A percentile compares a stretch with the other conserved stretches of the same genome.
Evolutionary conservation across 768 basidiomycete genomes (phyloP).

Genomic region (Cyclocybe cylindracea): DNA sequence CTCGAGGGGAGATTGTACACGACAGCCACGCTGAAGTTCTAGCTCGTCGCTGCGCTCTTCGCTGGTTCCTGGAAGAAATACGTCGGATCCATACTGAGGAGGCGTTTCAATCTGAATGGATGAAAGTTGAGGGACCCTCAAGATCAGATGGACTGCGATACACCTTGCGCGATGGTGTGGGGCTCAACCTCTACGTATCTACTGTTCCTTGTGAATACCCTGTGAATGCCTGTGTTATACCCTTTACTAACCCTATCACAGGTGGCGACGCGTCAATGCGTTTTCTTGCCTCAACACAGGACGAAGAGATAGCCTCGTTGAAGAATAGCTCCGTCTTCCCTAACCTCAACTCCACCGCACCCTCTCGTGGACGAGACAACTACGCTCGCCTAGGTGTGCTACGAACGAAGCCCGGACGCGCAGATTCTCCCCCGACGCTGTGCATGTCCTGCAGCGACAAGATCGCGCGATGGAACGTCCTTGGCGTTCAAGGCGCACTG

Average conservation of each 20-base stretch:
- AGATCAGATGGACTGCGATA: slow-evolving; percentile 39
- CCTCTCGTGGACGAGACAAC: slow-evolving; percentile 78
- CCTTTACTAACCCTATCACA: slow-evolving; percentile 28
- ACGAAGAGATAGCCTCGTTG: slow-evolving; percentile 66
- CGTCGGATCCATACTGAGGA: slow-evolving; percentile 28
- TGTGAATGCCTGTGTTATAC: neutral
- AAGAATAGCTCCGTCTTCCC: slow-evolving; percentile 51
- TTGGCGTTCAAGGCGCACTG: slow-evolving; percentile 87
- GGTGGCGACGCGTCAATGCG: slow-evolving; percentile 91
- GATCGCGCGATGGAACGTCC: slow-evolving; percentile 81
- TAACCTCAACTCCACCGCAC: slow-evolving; percentile 32
- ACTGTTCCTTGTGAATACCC: slow-evolving; percentile 47
- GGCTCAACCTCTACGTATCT: slow-evolving; percentile 73
- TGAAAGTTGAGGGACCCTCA: slow-evolving; percentile 20
- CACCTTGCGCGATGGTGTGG: slow-evolving; percentile 44
- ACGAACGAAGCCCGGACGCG: slow-evolving; percentile 92
- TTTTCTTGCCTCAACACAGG: slow-evolving; percentile 73
- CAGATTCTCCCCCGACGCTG: slow-evolving; percentile 80
- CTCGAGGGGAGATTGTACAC: slow-evolving; percentile 76
- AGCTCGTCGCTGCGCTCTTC: slow-evolving; percentile 75
- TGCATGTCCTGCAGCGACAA: slow-evolving; percentile 97
- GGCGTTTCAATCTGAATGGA: slow-evolving; percentile 49
- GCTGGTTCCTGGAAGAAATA: slow-evolving; percentile 82
- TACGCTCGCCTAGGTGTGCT: slow-evolving; percentile 75
- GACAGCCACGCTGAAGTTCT: slow-evolving; percentile 93